A percentile compares a stretch with the other conserved stretches of the same genome.
Conservation (phyloP, 2,329 filamentous ascomycete species). For the Aspergillus tamarii region DNA sequence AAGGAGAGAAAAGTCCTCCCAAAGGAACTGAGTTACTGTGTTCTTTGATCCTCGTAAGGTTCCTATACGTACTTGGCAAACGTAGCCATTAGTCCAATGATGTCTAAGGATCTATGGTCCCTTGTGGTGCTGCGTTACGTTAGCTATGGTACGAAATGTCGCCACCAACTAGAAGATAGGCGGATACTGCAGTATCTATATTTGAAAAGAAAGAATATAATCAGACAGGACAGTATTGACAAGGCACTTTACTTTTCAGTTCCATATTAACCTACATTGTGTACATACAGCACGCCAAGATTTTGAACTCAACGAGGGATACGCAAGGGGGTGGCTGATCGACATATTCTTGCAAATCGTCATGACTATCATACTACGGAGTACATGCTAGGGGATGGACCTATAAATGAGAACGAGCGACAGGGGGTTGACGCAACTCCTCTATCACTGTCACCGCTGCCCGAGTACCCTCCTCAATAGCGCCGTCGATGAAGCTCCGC, state of each 20-base stretch:
- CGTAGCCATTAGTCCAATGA: neutral
- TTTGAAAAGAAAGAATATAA: too few relatives aligned
- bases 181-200: too few relatives aligned
- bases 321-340: neutral
- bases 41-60: neutral
- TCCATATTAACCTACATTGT: neutral
- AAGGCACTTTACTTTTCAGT: too few relatives aligned
- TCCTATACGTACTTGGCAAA: neutral
- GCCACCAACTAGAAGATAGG: neutral
- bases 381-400: too few relatives aligned
- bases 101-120: neutral
- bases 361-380: too few relatives aligned
- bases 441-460: conserved; percentile 36
- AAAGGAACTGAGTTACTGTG: neutral
- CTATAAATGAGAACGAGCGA: neutral
- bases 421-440: conserved; percentile 14
- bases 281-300: neutral
- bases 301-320: neutral
- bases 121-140: too few relatives aligned
- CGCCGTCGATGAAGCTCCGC: conserved; percentile 56
- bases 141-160: neutral
- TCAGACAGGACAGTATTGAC: fast-evolving
- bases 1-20: neutral
- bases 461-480: conserved; percentile 51
- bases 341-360: neutral